Evolutionary conservation across 202 grass and related monocot genomes (phyloP).

Genomic region (Brachypodium distachyon): DNA sequence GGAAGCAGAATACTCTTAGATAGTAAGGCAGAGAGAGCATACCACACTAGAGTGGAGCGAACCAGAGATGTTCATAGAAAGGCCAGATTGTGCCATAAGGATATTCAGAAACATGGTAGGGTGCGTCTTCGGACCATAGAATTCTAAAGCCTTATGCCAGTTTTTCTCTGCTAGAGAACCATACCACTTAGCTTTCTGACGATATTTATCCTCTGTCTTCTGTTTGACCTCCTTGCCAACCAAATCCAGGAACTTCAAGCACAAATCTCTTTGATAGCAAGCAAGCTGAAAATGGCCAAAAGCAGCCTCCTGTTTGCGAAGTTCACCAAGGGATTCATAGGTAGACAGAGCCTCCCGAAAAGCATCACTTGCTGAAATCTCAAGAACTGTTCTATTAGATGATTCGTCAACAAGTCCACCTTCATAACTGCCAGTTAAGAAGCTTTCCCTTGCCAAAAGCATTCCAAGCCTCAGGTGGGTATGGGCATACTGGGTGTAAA

Average conservation of each 20-base stretch:
- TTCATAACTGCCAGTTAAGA: constrained; percentile 58
- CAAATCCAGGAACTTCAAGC: constrained; percentile 80
- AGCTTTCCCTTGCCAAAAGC: constrained; percentile 90
- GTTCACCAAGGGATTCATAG: constrained; percentile 74
- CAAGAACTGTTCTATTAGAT: constrained; percentile 45
- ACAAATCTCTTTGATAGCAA: constrained; percentile 81
- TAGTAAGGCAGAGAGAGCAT: constrained; percentile 28
- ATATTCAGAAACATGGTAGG: constrained; percentile 88
- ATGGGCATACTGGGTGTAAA: constrained; percentile 85
- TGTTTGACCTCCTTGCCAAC: constrained; percentile 65
- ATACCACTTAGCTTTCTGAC: constrained; percentile 82
- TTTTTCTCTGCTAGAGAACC: constrained; percentile 83
- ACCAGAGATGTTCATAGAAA: constrained; percentile 44
- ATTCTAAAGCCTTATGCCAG: constrained; percentile 71
- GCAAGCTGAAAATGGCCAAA: constrained; percentile 87
- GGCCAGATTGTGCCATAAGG: constrained; percentile 65
- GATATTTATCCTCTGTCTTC: constrained; percentile 65
- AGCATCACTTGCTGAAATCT: constrained; percentile 76
- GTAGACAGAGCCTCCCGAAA: constrained; percentile 86
- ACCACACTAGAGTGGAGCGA: constrained; percentile 57
- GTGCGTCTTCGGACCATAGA: constrained; percentile 86
- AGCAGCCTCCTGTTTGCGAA: constrained; percentile 78
- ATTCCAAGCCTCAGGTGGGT: constrained; percentile 92
- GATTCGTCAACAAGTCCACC: constrained; percentile 48
- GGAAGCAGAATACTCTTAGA: background rate